Evolutionary conservation across 2,329 filamentous ascomycete species (phyloP).

Genomic region (Dissoconium aciculare): DNA sequence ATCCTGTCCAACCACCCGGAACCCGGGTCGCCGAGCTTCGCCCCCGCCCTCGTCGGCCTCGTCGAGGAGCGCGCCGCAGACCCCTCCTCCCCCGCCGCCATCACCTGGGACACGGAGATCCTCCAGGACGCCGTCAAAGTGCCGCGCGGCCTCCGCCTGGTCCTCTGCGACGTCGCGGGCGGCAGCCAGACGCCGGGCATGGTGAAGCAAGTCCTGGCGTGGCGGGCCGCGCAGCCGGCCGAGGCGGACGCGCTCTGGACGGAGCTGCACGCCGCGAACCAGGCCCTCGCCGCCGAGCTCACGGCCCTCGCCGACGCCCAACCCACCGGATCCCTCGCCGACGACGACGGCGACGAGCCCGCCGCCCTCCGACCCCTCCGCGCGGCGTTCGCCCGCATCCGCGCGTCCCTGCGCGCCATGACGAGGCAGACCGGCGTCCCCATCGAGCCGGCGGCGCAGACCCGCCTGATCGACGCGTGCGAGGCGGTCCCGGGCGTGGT

Average conservation of each 20-base stretch:
- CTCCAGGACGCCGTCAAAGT: conserved; percentile 53
- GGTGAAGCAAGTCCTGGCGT: conserved; percentile 81
- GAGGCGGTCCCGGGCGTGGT: conserved; percentile 60
- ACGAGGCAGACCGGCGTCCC: conserved; percentile 59
- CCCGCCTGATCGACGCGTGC: conserved; percentile 64
- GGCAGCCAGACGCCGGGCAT: conserved; percentile 87
- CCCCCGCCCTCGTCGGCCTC: conserved; percentile 45
- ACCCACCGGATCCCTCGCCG: conserved; percentile 14
- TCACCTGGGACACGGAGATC: conserved; percentile 73
- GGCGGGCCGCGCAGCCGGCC: conserved; percentile 51
- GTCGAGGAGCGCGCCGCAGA: conserved; percentile 42
- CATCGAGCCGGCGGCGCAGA: conserved; percentile 80
- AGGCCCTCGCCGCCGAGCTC: conserved; percentile 51
- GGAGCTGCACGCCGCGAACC: conserved; percentile 58
- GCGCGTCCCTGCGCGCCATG: conserved; percentile 59
- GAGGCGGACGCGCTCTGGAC: conserved; percentile 61
- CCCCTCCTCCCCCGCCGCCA: no score
- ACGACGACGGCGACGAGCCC: conserved; percentile 28
- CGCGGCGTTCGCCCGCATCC: conserved; percentile 36
- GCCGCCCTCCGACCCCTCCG: conserved; percentile 31
- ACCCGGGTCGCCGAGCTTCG: conserved; percentile 52
- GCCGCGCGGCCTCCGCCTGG: conserved; percentile 57
- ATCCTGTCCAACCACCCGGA: conserved; percentile 55
- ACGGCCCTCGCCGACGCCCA: conserved; percentile 35
- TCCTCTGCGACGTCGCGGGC: conserved; percentile 94